These are phyloP conservation scores for Schizochytrium sp. DNA, from an alignment of 108 stramenopile genomes.

Conservation along the genomic window DNA sequence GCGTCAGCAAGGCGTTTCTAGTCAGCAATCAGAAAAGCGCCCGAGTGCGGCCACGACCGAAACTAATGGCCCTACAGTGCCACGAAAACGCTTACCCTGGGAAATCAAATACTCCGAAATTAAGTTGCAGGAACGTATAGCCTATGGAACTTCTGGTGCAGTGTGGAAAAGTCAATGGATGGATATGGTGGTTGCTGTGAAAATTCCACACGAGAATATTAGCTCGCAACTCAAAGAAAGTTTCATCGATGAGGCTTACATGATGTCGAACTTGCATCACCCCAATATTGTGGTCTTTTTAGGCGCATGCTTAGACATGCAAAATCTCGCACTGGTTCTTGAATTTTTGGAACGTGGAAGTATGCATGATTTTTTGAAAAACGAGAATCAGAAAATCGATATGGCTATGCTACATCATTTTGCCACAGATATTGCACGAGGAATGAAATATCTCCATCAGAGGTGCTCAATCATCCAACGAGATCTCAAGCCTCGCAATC, in stretches of 20 bases:
- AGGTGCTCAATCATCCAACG: slow-evolving; percentile 60
- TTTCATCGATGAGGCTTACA: slow-evolving; percentile 62
- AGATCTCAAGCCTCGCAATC: slow-evolving; percentile 61
- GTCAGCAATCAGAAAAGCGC: no score
- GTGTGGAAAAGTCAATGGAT: slow-evolving; percentile 29
- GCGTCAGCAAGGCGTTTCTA: background rate
- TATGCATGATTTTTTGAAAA: slow-evolving; percentile 32
- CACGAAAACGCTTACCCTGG: background rate
- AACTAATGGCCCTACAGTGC: background rate
- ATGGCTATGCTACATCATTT: slow-evolving; percentile 18
- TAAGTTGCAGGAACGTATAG: background rate
- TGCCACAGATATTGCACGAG: slow-evolving; percentile 61
- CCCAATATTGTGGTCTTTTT: slow-evolving; percentile 66
- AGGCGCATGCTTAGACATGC: slow-evolving; percentile 25
- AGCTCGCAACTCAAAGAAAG: background rate
- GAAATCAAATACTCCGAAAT: slow-evolving; percentile 25
- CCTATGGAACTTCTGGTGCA: background rate
- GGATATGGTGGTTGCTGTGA: slow-evolving; percentile 18
- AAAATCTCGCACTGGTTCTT: slow-evolving; percentile 41
- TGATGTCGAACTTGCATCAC: slow-evolving; percentile 63
- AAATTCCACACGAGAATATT: slow-evolving; percentile 48
- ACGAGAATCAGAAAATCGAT: slow-evolving; percentile 24
- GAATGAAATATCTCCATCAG: slow-evolving; percentile 64
- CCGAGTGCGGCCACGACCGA: no score
- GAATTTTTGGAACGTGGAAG: slow-evolving; percentile 36